Conservation (phyloP, 345 rosid species). For the Excoecaria cochinchinensis region DNA sequence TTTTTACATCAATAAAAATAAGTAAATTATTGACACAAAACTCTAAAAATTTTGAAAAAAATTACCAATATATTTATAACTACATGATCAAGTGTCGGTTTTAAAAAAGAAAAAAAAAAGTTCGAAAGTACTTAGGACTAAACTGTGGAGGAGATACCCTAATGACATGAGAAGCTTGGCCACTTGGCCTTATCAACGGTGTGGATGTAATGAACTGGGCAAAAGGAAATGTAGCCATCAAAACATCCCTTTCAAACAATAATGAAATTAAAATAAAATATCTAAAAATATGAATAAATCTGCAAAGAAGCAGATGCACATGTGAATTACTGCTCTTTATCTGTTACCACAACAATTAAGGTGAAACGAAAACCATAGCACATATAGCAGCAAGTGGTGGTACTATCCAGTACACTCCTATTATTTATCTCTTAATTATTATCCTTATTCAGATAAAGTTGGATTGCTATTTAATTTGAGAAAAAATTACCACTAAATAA, state of each 20-base stretch:
- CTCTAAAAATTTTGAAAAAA: too few species aligned
- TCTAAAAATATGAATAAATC: not conserved
- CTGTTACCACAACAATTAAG: constrained; percentile 5
- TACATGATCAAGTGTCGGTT: too few species aligned
- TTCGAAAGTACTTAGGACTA: too few species aligned
- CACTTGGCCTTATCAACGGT: constrained; percentile 10
- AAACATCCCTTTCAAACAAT: not conserved
- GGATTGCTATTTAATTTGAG: not conserved
- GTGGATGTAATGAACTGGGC: not conserved
- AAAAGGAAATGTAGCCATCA: constrained; percentile 4
- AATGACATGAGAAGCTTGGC: not conserved
- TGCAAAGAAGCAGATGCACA: not conserved
- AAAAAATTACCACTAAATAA: too few species aligned
- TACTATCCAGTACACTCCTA: not conserved
- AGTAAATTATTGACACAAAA: too few species aligned
- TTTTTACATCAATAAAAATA: too few species aligned
- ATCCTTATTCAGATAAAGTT: not conserved
- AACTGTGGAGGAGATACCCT: too few species aligned
- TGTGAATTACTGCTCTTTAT: constrained; percentile 1
- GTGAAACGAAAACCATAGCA: constrained; percentile 1
- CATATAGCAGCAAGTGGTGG: not conserved
- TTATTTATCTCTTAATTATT: not conserved
- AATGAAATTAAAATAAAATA: not conserved
- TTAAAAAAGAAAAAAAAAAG: too few species aligned
- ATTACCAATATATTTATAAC: too few species aligned